Conservation (phyloP, 1,284 basidiomycete species). For the Gymnopus androsaceus region DNA sequence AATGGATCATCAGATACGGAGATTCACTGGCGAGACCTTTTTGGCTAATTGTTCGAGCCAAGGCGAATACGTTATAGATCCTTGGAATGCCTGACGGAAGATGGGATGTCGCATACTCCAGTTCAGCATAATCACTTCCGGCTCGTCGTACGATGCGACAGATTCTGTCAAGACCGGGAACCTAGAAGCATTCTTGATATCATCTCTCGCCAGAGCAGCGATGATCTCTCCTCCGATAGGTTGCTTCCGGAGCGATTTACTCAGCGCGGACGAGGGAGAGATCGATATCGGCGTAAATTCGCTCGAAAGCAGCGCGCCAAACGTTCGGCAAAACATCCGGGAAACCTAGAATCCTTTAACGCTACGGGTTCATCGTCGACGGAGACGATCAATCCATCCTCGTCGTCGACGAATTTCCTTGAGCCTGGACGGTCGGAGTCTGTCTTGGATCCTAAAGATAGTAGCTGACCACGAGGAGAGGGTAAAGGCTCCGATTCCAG, state of each 20-base stretch:
- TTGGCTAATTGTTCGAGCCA: slow-evolving; percentile 39
- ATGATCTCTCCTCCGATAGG: slow-evolving; percentile 4
- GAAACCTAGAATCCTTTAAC: neutral
- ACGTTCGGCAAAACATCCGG: slow-evolving; percentile 8
- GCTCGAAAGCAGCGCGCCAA: neutral
- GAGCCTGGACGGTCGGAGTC: neutral
- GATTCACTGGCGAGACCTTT: slow-evolving; percentile 28
- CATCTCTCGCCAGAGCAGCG: neutral
- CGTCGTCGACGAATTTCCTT: neutral
- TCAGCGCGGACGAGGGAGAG: neutral
- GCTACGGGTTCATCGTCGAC: neutral
- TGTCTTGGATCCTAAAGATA: neutral
- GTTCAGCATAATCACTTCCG: slow-evolving; percentile 44
- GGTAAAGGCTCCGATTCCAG: neutral
- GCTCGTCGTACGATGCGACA: slow-evolving; percentile 4
- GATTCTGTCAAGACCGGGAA: slow-evolving; percentile 10
- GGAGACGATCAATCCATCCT: neutral
- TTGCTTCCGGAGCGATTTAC: neutral
- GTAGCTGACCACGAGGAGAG: slow-evolving; percentile 1
- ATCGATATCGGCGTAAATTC: neutral
- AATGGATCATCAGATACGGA: slow-evolving; percentile 49
- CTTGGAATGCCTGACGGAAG: slow-evolving; percentile 25
- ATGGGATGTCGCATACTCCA: slow-evolving; percentile 48
- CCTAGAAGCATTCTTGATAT: slow-evolving; percentile 1
- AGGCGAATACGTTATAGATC: slow-evolving; percentile 37